phyloP scores from a whole-genome alignment of 257 asterid genomes.

The Solanum gracilifrons region DNA sequence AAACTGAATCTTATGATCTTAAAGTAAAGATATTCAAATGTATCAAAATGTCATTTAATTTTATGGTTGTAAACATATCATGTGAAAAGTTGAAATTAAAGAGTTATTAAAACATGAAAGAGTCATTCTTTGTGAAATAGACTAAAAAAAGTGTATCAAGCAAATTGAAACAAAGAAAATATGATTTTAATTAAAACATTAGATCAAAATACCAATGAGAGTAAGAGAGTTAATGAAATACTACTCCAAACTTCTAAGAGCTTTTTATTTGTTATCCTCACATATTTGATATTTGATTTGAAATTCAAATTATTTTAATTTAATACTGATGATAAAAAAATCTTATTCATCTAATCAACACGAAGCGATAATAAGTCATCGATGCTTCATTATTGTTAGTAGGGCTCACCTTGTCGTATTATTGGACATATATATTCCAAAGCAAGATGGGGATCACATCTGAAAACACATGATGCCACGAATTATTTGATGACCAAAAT shows the following conservation, averaged over 20 bases:
- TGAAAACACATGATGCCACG: background rate
- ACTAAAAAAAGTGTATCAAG: background rate
- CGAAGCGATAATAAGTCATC: no score
- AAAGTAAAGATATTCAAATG: no score
- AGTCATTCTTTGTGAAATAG: no score
- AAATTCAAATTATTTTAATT: background rate
- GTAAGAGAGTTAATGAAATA: background rate
- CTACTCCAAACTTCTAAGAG: background rate
- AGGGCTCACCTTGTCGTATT: background rate
- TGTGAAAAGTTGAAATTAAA: no score
- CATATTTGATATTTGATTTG: background rate
- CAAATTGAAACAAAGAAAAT: background rate
- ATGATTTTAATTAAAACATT: background rate
- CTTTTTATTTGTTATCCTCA: background rate
- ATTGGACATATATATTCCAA: background rate
- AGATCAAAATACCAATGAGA: background rate
- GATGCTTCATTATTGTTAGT: background rate
- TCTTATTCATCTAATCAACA: background rate
- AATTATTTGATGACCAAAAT: background rate
- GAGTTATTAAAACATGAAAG: no score
- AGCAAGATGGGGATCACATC: background rate
- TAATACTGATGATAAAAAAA: background rate
- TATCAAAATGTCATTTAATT: no score
- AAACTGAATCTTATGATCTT: no score
- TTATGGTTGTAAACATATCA: background rate